Base-by-base conservation (phyloP, 83 land plant species). In the Picea abies region DNA sequence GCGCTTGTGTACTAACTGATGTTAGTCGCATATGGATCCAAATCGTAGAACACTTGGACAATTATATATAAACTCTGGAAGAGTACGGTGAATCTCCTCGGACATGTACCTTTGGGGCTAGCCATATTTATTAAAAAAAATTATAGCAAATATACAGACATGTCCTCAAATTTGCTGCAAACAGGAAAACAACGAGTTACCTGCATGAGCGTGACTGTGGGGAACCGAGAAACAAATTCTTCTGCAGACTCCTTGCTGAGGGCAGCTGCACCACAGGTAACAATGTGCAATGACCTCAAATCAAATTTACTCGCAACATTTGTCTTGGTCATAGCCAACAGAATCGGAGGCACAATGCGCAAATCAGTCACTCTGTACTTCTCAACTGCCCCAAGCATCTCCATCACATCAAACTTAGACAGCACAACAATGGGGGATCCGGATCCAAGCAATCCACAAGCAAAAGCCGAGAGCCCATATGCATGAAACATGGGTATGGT, bases 401-500 rank as follows among this genome's bases (percentile, higher is more conserved):
- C 94, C 35, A 83, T 81, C 69, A 95, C 65, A 71, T 95, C 99
- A 84, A 92, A 97, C 79, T 80, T 90, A 12, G 94, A 86, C 25
- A 93, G 88, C n/a, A 97, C 83, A 32, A 97, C 95, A 25, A 92
- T 64, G 19, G 93, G 90, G 25, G 88, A 82, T 10, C 99, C 98
- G 22, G 87, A 65, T 8, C 85, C 88, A 9, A 93, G 82, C 68
- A 88, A 64, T 16, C 90, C 91, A 63, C 84, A 84, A 3, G 90
- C 93, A 84, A 95, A 88, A 39, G 82, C 87, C 1, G 84, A 89
- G 56, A 96, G 81, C 70, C 99, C 99, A 87, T 84, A 93, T 76
- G 95, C 86, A 85, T 97, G 99, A 75, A 95, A 97, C 94, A 97
- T 90, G 37, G 99, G 99, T 8, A 97, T 89, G 52, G 90, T 89